Percentiles rank a stretch among this genome's conserved stretches.
These are phyloP conservation scores for Paecilomyces sp. DNA, from an alignment of 2,329 filamentous ascomycete species.

Conservation along the genomic window DNA sequence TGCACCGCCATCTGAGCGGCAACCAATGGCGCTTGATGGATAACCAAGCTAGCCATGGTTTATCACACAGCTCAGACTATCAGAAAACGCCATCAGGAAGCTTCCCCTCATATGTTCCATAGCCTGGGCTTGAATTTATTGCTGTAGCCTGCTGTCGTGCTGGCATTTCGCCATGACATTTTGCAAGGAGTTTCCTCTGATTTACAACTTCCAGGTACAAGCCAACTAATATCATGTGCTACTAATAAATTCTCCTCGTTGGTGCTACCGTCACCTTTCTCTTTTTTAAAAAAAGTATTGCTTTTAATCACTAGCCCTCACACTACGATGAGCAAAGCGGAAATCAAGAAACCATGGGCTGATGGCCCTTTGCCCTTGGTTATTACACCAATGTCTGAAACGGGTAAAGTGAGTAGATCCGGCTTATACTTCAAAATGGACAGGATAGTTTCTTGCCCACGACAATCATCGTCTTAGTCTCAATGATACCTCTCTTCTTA, in stretches of 20 bases:
- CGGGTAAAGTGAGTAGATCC: background rate
- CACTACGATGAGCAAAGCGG: background rate
- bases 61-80: background rate
- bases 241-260: background rate
- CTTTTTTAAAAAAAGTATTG: background rate
- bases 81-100: background rate
- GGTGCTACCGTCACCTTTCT: background rate
- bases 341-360: slow-evolving; percentile 1
- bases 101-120: background rate
- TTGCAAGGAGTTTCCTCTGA: background rate
- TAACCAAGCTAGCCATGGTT: background rate
- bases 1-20: background rate
- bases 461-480: too few relatives aligned
- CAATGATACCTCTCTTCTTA: too few relatives aligned
- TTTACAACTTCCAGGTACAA: too few relatives aligned
- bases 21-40: background rate
- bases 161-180: background rate
- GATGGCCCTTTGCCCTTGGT: slow-evolving; percentile 3
- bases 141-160: background rate
- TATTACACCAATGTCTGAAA: slow-evolving; percentile 2
- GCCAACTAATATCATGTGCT: too few relatives aligned
- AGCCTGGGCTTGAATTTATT: background rate
- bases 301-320: background rate
- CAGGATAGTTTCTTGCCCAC: too few relatives aligned
- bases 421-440: too few relatives aligned